A percentile compares a stretch with the other conserved stretches of the same genome.
Evolutionary conservation across 306 rosid species (phyloP).

Genomic region (Datisca glomerata): DNA sequence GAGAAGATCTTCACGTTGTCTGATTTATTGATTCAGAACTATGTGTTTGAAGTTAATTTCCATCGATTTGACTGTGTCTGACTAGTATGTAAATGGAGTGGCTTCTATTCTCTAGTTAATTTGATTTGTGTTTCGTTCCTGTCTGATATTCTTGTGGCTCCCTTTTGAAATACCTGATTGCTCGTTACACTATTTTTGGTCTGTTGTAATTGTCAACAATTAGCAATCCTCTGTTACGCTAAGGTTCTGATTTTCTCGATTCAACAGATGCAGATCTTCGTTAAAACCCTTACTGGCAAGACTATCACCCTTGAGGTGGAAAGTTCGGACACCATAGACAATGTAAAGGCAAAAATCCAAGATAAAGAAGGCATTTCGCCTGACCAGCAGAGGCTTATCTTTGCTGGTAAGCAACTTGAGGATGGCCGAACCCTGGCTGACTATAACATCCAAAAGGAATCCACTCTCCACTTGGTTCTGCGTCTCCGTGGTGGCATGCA

Average conservation of each 20-base stretch:
- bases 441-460: conserved; percentile 19
- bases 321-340: conserved; percentile 18
- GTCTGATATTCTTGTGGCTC: no score
- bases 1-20: no score
- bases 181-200: no score
- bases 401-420: conserved; percentile 18
- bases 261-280: conserved; percentile 16
- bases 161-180: no score
- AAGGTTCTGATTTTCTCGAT: background rate
- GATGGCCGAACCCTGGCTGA: conserved; percentile 15
- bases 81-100: no score
- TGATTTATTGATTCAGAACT: no score
- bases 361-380: conserved; percentile 21
- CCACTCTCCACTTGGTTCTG: conserved; percentile 16
- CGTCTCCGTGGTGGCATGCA: conserved; percentile 22
- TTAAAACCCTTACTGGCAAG: conserved; percentile 16
- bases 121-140: no score
- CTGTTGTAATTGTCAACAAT: no score
- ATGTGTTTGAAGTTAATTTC: no score
- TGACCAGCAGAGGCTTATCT: conserved; percentile 19
- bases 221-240: no score
- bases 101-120: no score
- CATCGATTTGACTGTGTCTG: no score
- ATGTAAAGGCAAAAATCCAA: conserved; percentile 17
- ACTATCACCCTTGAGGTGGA: conserved; percentile 18